These are phyloP conservation scores for Turritis glabra DNA, from an alignment of 345 rosid species.

Conservation along the genomic window DNA sequence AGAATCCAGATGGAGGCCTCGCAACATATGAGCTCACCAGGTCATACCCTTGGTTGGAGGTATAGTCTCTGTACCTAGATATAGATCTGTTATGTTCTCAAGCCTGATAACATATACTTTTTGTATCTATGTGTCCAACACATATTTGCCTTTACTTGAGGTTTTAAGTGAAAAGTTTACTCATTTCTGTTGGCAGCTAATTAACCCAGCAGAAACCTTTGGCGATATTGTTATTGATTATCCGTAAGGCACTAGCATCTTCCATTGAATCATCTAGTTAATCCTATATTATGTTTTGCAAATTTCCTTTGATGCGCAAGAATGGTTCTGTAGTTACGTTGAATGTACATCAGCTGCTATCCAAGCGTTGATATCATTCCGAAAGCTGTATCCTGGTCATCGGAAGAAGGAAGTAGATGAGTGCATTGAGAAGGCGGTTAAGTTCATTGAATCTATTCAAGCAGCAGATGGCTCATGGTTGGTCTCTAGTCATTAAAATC, in stretches of 20 bases:
- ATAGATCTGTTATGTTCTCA: conserved; percentile 10
- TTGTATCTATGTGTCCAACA: neutral
- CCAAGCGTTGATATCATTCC: conserved; percentile 79
- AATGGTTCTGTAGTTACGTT: conserved; percentile 59
- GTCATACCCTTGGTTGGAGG: conserved; percentile 94
- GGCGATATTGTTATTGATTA: conserved; percentile 97
- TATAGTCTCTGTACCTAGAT: conserved; percentile 35
- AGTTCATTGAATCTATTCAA: conserved; percentile 73
- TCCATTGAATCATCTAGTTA: conserved; percentile 10
- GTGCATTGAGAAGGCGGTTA: conserved; percentile 69
- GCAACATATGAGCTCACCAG: conserved; percentile 95
- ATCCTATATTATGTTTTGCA: neutral
- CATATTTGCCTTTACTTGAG: conserved; percentile 5
- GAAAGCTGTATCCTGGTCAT: conserved; percentile 72
- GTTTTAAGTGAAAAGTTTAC: neutral
- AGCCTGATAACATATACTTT: neutral
- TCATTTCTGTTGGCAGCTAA: conserved; percentile 51
- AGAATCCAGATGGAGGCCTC: conserved; percentile 82
- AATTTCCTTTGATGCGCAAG: conserved; percentile 18
- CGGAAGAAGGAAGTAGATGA: conserved; percentile 66
- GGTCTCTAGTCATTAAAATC: conserved; percentile 34
- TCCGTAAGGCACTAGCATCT: conserved; percentile 62
- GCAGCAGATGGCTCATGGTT: conserved; percentile 92
- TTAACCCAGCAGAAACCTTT: conserved; percentile 98
- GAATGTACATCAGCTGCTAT: conserved; percentile 95